Conservation (phyloP, 2,329 filamentous ascomycete species). For the Aspergillus pseudotamarii region DNA sequence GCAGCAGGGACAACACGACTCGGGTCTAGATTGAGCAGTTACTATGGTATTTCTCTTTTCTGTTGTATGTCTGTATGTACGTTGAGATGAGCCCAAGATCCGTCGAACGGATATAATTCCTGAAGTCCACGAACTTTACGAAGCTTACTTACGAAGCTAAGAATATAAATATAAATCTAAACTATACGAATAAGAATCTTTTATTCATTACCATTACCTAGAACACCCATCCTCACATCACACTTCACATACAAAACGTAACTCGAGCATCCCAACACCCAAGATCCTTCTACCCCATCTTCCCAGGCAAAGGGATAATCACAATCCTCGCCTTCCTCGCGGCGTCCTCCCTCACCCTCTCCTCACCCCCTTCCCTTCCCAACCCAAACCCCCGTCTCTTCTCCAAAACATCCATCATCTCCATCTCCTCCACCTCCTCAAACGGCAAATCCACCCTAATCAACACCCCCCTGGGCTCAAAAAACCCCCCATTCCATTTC, state of each 20-base stretch:
- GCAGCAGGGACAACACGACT: conserved; percentile 20
- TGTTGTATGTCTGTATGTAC: background rate
- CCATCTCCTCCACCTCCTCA: conserved; percentile 28
- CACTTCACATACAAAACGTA: background rate
- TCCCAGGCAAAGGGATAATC: conserved; percentile 1
- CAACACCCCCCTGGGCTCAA: conserved; percentile 30
- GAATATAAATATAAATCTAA: background rate
- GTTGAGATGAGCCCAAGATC: background rate
- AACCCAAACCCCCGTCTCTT: background rate
- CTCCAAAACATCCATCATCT: conserved; percentile 22
- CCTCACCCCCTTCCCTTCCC: background rate
- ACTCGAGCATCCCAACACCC: background rate
- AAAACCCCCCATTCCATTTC: conserved; percentile 34
- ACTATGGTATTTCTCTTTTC: background rate
- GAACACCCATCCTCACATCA: background rate
- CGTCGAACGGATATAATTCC: background rate
- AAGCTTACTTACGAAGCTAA: background rate
- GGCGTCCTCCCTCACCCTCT: background rate
- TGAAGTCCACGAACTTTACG: background rate
- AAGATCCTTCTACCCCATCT: background rate
- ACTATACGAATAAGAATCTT: too few relatives aligned
- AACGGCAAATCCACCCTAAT: conserved; percentile 36
- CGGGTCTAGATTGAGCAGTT: conserved; percentile 10
- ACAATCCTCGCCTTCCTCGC: conserved; percentile 1
- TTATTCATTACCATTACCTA: background rate